phyloP scores from a whole-genome alignment of 345 rosid genomes.

The Cardamine occulta region DNA sequence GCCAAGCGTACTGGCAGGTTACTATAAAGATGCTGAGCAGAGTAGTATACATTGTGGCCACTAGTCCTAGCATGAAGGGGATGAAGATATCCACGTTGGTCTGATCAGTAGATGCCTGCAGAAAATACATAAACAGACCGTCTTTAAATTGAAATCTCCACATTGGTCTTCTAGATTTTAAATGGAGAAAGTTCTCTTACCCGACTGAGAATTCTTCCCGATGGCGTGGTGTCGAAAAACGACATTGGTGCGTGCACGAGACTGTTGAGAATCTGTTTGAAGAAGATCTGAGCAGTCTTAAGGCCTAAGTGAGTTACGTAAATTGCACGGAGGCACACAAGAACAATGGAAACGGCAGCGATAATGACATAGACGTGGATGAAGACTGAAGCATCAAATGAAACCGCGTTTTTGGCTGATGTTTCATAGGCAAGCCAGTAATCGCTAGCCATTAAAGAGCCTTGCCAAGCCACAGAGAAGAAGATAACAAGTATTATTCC shows the following conservation, averaged over 20 bases:
- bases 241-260: constrained; percentile 96
- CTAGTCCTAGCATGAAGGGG: constrained; percentile 64
- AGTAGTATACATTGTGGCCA: constrained; percentile 70
- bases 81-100: constrained; percentile 80
- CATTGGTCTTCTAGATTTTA: background rate
- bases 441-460: constrained; percentile 81
- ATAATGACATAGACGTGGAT: constrained; percentile 70
- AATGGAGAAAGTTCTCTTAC: constrained; percentile 47
- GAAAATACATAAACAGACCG: constrained; percentile 6
- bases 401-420: constrained; percentile 51
- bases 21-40: constrained; percentile 79
- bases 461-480: constrained; percentile 81
- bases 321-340: constrained; percentile 57
- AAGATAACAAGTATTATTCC: constrained; percentile 63
- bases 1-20: constrained; percentile 96
- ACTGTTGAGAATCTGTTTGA: constrained; percentile 73
- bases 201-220: constrained; percentile 93
- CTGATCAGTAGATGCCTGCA: constrained; percentile 95
- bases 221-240: constrained; percentile 95
- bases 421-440: constrained; percentile 97
- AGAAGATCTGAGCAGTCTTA: constrained; percentile 82
- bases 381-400: constrained; percentile 63
- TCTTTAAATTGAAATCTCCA: background rate
- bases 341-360: constrained; percentile 61
- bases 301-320: constrained; percentile 72